A percentile compares a stretch with the other conserved stretches of the same genome.
These are phyloP conservation scores for Diaporthe sp. DNA, from an alignment of 2,329 filamentous ascomycete genomes.

Conservation along the genomic window DNA sequence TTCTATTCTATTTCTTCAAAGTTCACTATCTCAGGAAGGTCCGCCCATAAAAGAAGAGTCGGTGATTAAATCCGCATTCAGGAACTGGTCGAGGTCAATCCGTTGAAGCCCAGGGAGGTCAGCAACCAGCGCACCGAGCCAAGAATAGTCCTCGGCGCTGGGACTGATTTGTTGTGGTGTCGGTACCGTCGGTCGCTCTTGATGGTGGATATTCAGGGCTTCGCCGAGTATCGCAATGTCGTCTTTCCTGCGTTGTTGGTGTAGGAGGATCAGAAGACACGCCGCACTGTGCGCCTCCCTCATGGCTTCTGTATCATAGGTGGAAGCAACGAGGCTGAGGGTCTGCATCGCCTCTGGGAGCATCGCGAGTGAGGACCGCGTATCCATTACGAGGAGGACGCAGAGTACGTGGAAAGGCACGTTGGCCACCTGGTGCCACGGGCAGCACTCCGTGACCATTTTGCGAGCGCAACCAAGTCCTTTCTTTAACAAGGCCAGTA, in stretches of 20 bases:
- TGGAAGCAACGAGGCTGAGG: slow-evolving; percentile 54
- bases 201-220: slow-evolving; percentile 52
- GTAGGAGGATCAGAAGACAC: slow-evolving; percentile 64
- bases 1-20: not conserved
- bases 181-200: slow-evolving; percentile 41
- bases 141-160: slow-evolving; percentile 52
- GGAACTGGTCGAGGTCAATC: slow-evolving; percentile 56
- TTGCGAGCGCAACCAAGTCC: slow-evolving; percentile 61
- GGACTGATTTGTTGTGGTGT: slow-evolving; percentile 19
- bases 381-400: slow-evolving; percentile 67
- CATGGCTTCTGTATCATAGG: slow-evolving; percentile 61
- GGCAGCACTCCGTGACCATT: slow-evolving; percentile 58
- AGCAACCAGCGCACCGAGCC: slow-evolving; percentile 57
- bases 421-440: slow-evolving; percentile 72
- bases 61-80: slow-evolving; percentile 38
- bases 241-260: slow-evolving; percentile 64
- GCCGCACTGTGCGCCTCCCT: slow-evolving; percentile 68
- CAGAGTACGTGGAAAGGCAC: slow-evolving; percentile 71
- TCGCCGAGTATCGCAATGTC: slow-evolving; percentile 52
- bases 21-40: slow-evolving; percentile 19
- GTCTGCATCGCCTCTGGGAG: slow-evolving; percentile 65
- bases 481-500: slow-evolving; percentile 59
- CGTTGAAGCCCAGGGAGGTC: slow-evolving; percentile 59
- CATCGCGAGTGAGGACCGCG: slow-evolving; percentile 58
- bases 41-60: slow-evolving; percentile 27